Evolutionary conservation across 1,284 basidiomycete species (phyloP).

Genomic region (Vanrija sp.): DNA sequence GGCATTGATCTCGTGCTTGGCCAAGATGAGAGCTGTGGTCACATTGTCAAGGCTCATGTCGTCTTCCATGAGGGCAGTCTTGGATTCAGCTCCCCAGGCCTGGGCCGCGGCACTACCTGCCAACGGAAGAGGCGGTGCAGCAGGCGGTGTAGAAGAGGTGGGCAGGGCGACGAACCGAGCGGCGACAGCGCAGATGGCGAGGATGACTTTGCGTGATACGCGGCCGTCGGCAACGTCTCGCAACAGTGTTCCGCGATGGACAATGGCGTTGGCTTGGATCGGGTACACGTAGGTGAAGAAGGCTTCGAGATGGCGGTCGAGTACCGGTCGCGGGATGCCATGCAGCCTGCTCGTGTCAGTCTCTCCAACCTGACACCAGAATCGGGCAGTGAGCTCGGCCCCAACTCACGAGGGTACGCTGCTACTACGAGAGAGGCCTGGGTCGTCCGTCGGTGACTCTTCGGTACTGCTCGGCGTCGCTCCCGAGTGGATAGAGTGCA

Average conservation of each 20-base stretch:
- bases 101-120: conserved; percentile 3
- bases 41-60: conserved; percentile 20
- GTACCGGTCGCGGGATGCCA: conserved; percentile 9
- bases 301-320: conserved; percentile 21
- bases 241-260: conserved; percentile 18
- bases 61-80: conserved; percentile 11
- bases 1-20: conserved; percentile 22
- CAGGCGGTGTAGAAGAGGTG: neutral
- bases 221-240: conserved; percentile 13
- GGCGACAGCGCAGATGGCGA: conserved; percentile 19
- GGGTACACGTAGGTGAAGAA: conserved; percentile 21
- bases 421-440: neutral
- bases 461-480: conserved; percentile 12
- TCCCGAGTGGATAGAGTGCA: neutral
- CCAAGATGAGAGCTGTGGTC: conserved; percentile 18
- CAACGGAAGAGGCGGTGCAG: neutral
- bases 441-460: conserved; percentile 7
- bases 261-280: conserved; percentile 18
- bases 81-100: conserved; percentile 20
- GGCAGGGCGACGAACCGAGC: conserved; percentile 14
- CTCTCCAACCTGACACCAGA: neutral
- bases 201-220: conserved; percentile 12
- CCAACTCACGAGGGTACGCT: neutral
- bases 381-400: too few species aligned
- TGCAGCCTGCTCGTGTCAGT: conserved; percentile 8